These are phyloP conservation scores for Babesia ovis DNA, from an alignment of 169 alveolate genomes.

Conservation along the genomic window DNA sequence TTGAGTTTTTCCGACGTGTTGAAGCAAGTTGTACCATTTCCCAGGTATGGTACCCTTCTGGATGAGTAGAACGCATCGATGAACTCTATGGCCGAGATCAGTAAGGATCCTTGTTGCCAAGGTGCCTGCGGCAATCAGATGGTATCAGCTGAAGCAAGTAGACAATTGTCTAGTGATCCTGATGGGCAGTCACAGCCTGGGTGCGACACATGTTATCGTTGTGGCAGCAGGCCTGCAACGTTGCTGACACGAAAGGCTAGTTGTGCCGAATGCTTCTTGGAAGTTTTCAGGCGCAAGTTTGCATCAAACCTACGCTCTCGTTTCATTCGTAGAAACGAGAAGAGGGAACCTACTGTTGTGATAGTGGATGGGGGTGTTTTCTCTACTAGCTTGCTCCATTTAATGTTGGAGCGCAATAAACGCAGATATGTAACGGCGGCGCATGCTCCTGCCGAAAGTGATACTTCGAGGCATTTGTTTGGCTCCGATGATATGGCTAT, in stretches of 20 bases:
- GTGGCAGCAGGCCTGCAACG: conserved; percentile 8
- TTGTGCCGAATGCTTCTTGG: conserved; percentile 47
- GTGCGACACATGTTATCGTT: conserved; percentile 15
- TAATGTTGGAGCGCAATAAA: conserved; percentile 48
- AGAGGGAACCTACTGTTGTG: neutral
- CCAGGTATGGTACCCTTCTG: too few species aligned
- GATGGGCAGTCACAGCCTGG: neutral
- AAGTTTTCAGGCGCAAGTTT: conserved; percentile 36
- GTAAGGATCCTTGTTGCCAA: neutral
- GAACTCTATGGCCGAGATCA: neutral
- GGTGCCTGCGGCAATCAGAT: neutral
- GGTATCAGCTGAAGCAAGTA: neutral
- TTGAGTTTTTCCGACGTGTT: neutral
- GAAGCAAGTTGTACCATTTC: too few species aligned
- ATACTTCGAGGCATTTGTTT: neutral
- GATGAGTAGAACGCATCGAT: too few species aligned
- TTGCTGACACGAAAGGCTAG: conserved; percentile 20
- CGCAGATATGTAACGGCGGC: conserved; percentile 23
- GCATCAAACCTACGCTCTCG: conserved; percentile 45
- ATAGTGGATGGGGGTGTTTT: conserved; percentile 4
- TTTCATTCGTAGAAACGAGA: conserved; percentile 11
- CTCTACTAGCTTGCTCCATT: conserved; percentile 33
- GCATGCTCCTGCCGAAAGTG: conserved; percentile 13
- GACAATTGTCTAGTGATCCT: neutral
- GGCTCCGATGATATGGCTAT: conserved; percentile 43